Percentiles rank a stretch among this genome's conserved stretches.
Evolutionary conservation across 2,329 filamentous ascomycete genomes (phyloP).

Genomic region (Podosphaera xanthii): DNA sequence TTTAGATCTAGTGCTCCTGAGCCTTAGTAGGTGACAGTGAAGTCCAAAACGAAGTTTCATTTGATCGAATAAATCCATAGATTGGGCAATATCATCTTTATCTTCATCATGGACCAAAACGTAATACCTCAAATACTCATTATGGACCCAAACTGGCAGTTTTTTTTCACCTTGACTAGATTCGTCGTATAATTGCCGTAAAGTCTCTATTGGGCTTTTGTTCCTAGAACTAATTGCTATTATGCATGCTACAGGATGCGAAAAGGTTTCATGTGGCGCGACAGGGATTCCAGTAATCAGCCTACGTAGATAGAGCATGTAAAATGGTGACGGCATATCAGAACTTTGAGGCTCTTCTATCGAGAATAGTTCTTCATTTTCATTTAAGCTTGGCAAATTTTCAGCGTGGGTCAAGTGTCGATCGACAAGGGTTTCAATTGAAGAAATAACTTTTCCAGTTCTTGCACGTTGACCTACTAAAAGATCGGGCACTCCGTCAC

Average conservation of each 20-base stretch:
- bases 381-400: constrained; percentile 15
- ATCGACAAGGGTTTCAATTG: constrained; percentile 63
- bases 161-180: constrained; percentile 56
- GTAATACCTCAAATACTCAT: constrained; percentile 87
- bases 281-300: constrained; percentile 60
- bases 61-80: constrained; percentile 78
- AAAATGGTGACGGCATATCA: constrained; percentile 47
- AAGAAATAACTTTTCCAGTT: constrained; percentile 30
- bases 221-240: constrained; percentile 89
- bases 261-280: constrained; percentile 74
- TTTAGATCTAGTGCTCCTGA: constrained; percentile 66
- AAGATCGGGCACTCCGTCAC: constrained; percentile 4
- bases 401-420: constrained; percentile 60
- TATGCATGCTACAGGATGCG: constrained; percentile 81
- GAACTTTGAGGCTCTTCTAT: constrained; percentile 13
- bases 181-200: constrained; percentile 62
- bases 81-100: constrained; percentile 73
- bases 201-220: constrained; percentile 59
- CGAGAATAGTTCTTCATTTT: constrained; percentile 18
- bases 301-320: constrained; percentile 63
- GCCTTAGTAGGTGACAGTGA: constrained; percentile 74
- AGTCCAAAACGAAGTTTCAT: constrained; percentile 98
- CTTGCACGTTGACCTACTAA: constrained; percentile 8
- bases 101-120: constrained; percentile 94
- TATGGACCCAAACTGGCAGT: constrained; percentile 68